A percentile compares a stretch with the other conserved stretches of the same genome.
These are phyloP conservation scores for Linnemannia hyalina DNA, from an alignment of 192 early-diverging fungal genomes.

Conservation along the genomic window DNA sequence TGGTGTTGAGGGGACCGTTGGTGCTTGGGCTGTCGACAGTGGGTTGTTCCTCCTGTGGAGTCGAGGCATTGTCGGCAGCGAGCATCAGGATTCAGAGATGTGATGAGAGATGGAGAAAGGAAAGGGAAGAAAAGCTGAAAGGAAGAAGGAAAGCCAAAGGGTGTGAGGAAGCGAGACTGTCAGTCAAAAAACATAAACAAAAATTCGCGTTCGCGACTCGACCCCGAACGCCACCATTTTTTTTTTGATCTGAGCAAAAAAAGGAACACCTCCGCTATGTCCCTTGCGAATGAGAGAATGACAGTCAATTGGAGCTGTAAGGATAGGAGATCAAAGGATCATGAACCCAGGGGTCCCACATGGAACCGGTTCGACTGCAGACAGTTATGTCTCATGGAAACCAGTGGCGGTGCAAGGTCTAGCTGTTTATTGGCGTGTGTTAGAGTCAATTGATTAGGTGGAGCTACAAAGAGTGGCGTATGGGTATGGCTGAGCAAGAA, in stretches of 20 bases:
- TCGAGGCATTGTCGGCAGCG: not conserved
- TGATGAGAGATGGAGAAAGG: not conserved
- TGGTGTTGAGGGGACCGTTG: conserved; percentile 26
- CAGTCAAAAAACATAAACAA: conserved; percentile 11
- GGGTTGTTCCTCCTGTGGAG: conserved; percentile 1
- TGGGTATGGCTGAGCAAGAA: not conserved
- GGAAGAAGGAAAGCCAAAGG: not conserved
- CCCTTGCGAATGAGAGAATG: too few species aligned
- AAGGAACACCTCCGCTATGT: too few species aligned
- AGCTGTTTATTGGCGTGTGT: too few species aligned
- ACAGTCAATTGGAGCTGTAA: too few species aligned
- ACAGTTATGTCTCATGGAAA: too few species aligned
- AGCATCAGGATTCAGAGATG: not conserved
- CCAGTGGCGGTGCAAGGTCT: too few species aligned
- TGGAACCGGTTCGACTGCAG: too few species aligned
- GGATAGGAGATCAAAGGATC: too few species aligned
- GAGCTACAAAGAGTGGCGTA: not conserved
- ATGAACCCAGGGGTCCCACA: too few species aligned
- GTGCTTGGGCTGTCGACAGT: not conserved
- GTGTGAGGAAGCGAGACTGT: not conserved
- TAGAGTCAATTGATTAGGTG: not conserved
- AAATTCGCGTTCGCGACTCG: conserved; percentile 11
- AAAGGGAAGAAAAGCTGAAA: not conserved
- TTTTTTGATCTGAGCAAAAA: not conserved
- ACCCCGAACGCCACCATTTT: conserved; percentile 18